Evolutionary conservation across 305 asterid species (phyloP).

Genomic region (Striga hermonthica): DNA sequence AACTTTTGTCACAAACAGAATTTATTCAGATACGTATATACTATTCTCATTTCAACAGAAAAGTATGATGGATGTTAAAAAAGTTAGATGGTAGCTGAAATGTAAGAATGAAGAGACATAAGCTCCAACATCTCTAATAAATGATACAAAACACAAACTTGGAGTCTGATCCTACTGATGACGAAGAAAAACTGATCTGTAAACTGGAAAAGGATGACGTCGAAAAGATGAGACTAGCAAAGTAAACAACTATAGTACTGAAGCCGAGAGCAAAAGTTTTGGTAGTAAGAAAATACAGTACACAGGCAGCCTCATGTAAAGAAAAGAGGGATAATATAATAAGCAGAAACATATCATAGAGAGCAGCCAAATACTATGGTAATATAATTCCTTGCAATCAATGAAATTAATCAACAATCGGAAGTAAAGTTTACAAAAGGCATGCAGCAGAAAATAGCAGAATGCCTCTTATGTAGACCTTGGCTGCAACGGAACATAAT

Average conservation of each 20-base stretch:
- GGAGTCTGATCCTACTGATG: neutral
- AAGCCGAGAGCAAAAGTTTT: neutral
- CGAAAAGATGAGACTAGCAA: neutral
- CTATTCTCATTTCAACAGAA: constrained; percentile 16
- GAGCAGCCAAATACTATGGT: constrained; percentile 5
- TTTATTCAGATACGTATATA: constrained; percentile 11
- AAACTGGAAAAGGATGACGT: constrained; percentile 10
- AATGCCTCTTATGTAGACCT: constrained; percentile 19
- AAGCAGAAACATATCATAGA: neutral
- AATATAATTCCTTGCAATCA: neutral
- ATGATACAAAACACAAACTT: neutral
- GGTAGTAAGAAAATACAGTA: too few species aligned
- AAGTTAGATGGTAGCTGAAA: constrained; percentile 5
- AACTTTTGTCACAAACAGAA: constrained; percentile 11
- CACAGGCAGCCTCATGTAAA: neutral
- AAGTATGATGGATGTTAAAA: constrained; percentile 3
- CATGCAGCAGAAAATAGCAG: neutral
- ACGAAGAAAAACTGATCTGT: neutral
- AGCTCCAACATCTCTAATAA: neutral
- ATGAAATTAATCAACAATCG: neutral
- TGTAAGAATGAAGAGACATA: constrained; percentile 4
- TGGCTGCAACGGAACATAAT: constrained; percentile 14
- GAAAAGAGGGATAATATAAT: neutral
- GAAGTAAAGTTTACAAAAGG: constrained; percentile 10
- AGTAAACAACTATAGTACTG: neutral